Conservation (phyloP, 306 rosid species). For the Quercus gilva region DNA sequence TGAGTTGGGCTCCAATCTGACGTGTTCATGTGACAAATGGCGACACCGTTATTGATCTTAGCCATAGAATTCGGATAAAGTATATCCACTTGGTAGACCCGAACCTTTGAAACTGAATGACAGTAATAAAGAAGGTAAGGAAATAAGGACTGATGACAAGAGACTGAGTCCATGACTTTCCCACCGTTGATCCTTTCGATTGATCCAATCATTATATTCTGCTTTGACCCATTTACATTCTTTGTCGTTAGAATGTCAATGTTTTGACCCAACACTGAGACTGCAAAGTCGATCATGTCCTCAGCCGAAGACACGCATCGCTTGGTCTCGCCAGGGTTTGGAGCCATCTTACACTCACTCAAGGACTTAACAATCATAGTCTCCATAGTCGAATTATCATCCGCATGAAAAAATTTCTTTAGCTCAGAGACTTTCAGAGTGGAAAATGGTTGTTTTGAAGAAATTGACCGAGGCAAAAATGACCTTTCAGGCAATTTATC, state of each 20-base stretch:
- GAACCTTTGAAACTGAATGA: slow-evolving; percentile 90
- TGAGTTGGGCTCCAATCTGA: slow-evolving; percentile 80
- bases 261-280: slow-evolving; percentile 75
- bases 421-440: slow-evolving; percentile 49
- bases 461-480: slow-evolving; percentile 73
- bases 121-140: slow-evolving; percentile 89
- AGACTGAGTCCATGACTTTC: slow-evolving; percentile 69
- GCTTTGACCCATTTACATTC: slow-evolving; percentile 66
- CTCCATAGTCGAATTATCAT: slow-evolving; percentile 80
- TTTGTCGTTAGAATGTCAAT: slow-evolving; percentile 55
- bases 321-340: slow-evolving; percentile 71
- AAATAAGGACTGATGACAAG: slow-evolving; percentile 92
- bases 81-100: slow-evolving; percentile 85
- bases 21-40: slow-evolving; percentile 88
- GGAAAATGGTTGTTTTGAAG: slow-evolving; percentile 77
- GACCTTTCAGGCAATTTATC: slow-evolving; percentile 95
- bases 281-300: slow-evolving; percentile 92
- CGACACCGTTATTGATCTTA: slow-evolving; percentile 73
- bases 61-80: slow-evolving; percentile 52
- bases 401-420: slow-evolving; percentile 63
- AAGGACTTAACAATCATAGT: slow-evolving; percentile 56
- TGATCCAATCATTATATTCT: slow-evolving; percentile 51
- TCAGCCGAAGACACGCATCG: slow-evolving; percentile 84
- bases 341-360: slow-evolving; percentile 68
- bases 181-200: slow-evolving; percentile 76